phyloP scores from a whole-genome alignment of 2,329 filamentous ascomycete species.

The Hymenoscyphus fructigenus region DNA sequence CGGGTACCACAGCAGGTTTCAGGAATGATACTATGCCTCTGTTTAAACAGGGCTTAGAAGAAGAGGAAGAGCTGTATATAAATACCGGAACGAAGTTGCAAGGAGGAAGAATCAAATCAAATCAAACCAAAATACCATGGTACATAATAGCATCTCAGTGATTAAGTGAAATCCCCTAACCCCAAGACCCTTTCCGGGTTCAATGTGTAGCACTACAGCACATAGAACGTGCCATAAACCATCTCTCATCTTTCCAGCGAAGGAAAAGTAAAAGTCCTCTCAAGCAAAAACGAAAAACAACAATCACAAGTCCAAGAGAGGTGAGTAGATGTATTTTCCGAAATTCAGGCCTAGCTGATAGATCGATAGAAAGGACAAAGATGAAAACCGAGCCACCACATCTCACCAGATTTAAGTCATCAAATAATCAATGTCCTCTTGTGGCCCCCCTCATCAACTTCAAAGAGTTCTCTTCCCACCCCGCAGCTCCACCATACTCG shows the following conservation, averaged over 20 bases:
- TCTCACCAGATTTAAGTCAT: not conserved
- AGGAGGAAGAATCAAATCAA: not conserved
- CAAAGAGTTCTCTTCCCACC: conserved; percentile 59
- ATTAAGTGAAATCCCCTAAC: too few species aligned
- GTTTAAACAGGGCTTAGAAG: too few species aligned
- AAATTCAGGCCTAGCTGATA: not conserved
- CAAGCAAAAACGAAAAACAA: too few species aligned
- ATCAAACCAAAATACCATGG: not conserved
- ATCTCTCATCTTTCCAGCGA: too few species aligned
- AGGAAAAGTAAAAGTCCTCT: too few species aligned
- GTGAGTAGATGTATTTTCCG: not conserved
- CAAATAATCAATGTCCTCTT: conserved; percentile 31
- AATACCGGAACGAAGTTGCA: not conserved
- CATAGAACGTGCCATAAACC: too few species aligned
- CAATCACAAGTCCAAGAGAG: not conserved
- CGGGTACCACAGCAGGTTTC: too few species aligned
- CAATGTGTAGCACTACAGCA: too few species aligned
- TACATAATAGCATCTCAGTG: too few species aligned
- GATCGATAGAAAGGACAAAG: not conserved
- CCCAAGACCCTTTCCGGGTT: too few species aligned
- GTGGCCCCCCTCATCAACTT: conserved; percentile 56
- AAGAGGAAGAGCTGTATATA: not conserved
- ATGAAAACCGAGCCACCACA: not conserved
- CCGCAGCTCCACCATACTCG: conserved; percentile 55
- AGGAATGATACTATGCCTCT: too few species aligned